Percentiles rank a stretch among this genome's conserved stretches.
Evolutionary conservation across 2,329 filamentous ascomycete species (phyloP).

Genomic region (Nigrograna mackinnonii): DNA sequence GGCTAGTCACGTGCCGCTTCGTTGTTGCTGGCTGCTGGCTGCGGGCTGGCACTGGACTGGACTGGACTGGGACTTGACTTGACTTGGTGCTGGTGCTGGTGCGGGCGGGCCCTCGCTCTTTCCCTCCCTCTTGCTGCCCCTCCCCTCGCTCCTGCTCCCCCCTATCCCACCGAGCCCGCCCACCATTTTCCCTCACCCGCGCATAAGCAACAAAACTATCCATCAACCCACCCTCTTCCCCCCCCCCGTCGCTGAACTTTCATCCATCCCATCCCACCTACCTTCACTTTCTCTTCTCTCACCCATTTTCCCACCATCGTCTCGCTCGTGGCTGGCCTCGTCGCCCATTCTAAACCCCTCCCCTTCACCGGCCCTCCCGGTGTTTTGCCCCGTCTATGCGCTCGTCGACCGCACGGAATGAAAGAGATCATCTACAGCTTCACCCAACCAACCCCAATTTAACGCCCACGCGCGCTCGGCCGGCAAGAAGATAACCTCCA

Average conservation of each 20-base stretch:
- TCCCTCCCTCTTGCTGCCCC: neutral
- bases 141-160: neutral
- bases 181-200: neutral
- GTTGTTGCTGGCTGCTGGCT: too few species aligned
- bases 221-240: neutral
- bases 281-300: constrained; percentile 30
- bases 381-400: constrained; percentile 24
- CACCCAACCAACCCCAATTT: constrained; percentile 36
- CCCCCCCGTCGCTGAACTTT: too few species aligned
- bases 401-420: constrained; percentile 30
- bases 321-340: too few species aligned
- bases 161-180: neutral
- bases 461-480: constrained; percentile 40
- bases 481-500: constrained; percentile 22
- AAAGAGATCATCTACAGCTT: constrained; percentile 27
- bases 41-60: too few species aligned
- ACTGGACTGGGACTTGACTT: too few species aligned
- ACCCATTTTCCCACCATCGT: constrained; percentile 14
- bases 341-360: constrained; percentile 7
- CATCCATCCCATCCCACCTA: constrained; percentile 29
- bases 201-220: constrained; percentile 10
- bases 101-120: neutral
- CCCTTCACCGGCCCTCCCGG: constrained; percentile 24
- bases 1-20: too few species aligned
- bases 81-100: neutral